Conservation (phyloP, 1,284 basidiomycete species). For the Irpex lacteus region DNA sequence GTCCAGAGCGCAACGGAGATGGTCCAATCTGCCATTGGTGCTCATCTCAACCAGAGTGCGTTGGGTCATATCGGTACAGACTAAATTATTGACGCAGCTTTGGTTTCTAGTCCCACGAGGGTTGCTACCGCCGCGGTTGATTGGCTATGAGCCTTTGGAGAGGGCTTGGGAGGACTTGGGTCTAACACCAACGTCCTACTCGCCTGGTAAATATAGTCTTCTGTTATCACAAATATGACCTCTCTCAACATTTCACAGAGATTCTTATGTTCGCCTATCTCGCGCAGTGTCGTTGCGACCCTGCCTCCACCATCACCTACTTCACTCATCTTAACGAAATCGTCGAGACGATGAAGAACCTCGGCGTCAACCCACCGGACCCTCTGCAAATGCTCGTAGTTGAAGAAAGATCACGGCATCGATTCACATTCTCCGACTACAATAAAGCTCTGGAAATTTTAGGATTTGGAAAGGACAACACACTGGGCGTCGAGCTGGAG, state of each 20-base stretch:
- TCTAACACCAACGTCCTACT: conserved; percentile 61
- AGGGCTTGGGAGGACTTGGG: conserved; percentile 51
- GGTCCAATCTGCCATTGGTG: conserved; percentile 68
- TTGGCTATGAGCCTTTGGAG: conserved; percentile 36
- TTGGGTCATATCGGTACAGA: conserved; percentile 44
- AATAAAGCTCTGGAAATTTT: conserved; percentile 43
- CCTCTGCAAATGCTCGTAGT: conserved; percentile 54
- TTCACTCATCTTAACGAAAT: conserved; percentile 57
- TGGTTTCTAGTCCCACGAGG: conserved; percentile 47
- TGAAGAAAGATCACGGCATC: conserved; percentile 58
- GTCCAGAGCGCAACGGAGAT: conserved; percentile 61
- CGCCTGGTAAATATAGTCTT: conserved; percentile 45
- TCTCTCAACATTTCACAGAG: conserved; percentile 37
- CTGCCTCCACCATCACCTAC: conserved; percentile 54
- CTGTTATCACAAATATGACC: conserved; percentile 7
- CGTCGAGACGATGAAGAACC: conserved; percentile 43
- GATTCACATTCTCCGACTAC: conserved; percentile 59
- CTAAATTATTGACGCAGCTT: conserved; percentile 19
- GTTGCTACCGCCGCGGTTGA: conserved; percentile 38
- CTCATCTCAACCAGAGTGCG: conserved; percentile 73
- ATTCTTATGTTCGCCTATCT: conserved; percentile 72
- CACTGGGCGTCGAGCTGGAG: conserved; percentile 62
- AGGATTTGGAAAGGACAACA: conserved; percentile 63
- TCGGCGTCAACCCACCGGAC: conserved; percentile 39
- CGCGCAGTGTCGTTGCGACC: conserved; percentile 77